These are phyloP conservation scores for Aurifilum marmelostoma DNA, from an alignment of 2,329 filamentous ascomycete genomes.

Conservation along the genomic window DNA sequence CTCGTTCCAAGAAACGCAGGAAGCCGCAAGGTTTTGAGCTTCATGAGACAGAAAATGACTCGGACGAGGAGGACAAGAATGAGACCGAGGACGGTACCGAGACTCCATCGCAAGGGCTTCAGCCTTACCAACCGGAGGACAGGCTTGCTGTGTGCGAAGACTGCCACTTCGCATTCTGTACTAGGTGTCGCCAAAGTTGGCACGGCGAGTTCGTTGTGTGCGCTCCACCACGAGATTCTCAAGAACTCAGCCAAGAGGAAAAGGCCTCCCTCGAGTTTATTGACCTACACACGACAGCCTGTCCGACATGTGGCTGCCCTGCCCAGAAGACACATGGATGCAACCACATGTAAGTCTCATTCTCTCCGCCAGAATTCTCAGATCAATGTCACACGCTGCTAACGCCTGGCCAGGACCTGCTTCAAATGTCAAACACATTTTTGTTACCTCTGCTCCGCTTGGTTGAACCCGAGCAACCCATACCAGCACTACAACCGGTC, in stretches of 20 bases:
- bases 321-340: constrained; percentile 92
- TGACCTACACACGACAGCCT: constrained; percentile 78
- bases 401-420: constrained; percentile 58
- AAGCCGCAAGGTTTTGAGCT: constrained; percentile 71
- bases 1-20: constrained; percentile 72
- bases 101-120: constrained; percentile 36
- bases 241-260: constrained; percentile 81
- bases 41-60: constrained; percentile 57
- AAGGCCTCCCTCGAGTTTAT: constrained; percentile 86
- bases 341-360: constrained; percentile 74
- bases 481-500: constrained; percentile 85
- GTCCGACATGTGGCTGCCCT: constrained; percentile 83
- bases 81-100: constrained; percentile 34
- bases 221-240: constrained; percentile 65
- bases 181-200: constrained; percentile 74
- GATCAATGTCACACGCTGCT: not conserved
- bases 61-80: constrained; percentile 52
- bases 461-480: constrained; percentile 79
- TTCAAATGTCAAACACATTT: constrained; percentile 89
- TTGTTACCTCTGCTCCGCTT: constrained; percentile 91
- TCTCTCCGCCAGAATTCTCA: not conserved
- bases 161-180: constrained; percentile 88
- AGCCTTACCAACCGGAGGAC: constrained; percentile 57
- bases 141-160: constrained; percentile 85
- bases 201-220: constrained; percentile 83